Percentiles rank a stretch among this genome's conserved stretches.
phyloP scores from a whole-genome alignment of 257 asterid species.

The Echium plantagineum region DNA sequence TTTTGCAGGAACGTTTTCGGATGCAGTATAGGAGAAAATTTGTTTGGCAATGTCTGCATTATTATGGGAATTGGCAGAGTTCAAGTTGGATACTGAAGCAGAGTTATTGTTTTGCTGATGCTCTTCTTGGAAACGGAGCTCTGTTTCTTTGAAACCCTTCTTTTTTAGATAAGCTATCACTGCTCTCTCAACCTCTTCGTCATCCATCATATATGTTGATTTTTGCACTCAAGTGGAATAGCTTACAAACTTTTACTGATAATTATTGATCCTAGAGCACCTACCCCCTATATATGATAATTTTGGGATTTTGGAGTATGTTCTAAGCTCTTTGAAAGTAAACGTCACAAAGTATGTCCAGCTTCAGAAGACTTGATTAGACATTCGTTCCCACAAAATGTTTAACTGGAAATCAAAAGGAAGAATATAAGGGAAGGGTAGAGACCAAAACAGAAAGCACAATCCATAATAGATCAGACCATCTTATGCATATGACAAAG shows the following conservation, averaged over 20 bases:
- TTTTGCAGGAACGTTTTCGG: constrained; percentile 53
- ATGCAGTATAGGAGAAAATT: constrained; percentile 53
- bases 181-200: constrained; percentile 69
- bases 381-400: too few species aligned
- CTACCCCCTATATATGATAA: too few species aligned
- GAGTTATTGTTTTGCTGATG: constrained; percentile 43
- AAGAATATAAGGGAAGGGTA: too few species aligned
- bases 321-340: too few species aligned
- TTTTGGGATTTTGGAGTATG: too few species aligned
- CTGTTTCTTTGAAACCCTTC: constrained; percentile 84
- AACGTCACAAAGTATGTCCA: too few species aligned
- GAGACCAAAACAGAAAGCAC: too few species aligned
- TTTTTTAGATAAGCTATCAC: constrained; percentile 68
- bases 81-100: constrained; percentile 6
- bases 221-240: neutral
- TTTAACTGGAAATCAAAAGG: too few species aligned
- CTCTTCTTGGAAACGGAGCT: constrained; percentile 73
- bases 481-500: too few species aligned
- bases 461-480: too few species aligned
- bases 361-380: too few species aligned
- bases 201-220: constrained; percentile 46
- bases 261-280: too few species aligned
- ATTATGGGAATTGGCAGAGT: constrained; percentile 40
- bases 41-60: constrained; percentile 63
- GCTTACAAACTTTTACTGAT: neutral